phyloP scores from a whole-genome alignment of 805 yeast genomes.

The Metschnikowia hibisci region DNA sequence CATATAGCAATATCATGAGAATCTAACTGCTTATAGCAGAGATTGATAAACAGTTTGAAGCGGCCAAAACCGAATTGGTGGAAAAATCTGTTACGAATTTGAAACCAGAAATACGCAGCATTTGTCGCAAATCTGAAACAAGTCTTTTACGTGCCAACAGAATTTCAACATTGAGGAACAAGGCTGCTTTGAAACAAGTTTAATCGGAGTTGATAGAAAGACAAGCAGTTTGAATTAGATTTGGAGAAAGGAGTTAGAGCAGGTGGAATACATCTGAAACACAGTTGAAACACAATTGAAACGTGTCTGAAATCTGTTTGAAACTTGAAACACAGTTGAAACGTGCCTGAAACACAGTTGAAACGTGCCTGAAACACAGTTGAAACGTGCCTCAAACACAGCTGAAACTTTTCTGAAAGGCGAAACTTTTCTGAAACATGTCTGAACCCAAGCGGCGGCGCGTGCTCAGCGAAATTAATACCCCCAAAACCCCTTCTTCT shows the following conservation, averaged over 20 bases:
- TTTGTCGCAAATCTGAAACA: slow-evolving; percentile 3
- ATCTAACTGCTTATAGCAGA: too few relatives aligned
- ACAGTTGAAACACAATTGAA: slow-evolving; percentile 3
- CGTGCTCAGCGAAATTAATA: slow-evolving; percentile 17
- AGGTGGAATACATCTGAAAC: background rate
- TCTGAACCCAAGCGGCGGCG: slow-evolving; percentile 15
- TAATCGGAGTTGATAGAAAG: background rate
- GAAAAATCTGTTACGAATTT: too few relatives aligned
- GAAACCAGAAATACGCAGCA: background rate
- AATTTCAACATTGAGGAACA: background rate
- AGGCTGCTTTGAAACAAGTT: background rate
- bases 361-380: background rate
- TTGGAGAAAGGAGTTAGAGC: too few relatives aligned
- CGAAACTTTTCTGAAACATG: slow-evolving; percentile 1
- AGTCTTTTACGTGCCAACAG: background rate
- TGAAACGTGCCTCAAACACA: slow-evolving; percentile 5
- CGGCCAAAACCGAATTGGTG: too few relatives aligned
- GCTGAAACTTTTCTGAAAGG: background rate
- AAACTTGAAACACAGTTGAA: slow-evolving; percentile 1
- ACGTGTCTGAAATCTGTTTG: too few relatives aligned
- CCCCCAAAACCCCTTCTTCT: slow-evolving; percentile 5
- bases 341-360: background rate
- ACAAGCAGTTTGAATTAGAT: background rate
- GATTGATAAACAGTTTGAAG: too few relatives aligned
- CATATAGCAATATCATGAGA: too few relatives aligned